A percentile compares a stretch with the other conserved stretches of the same genome.
phyloP scores from a whole-genome alignment of 2,329 filamentous ascomycete genomes.

The Pseudogymnoascus sp. region DNA sequence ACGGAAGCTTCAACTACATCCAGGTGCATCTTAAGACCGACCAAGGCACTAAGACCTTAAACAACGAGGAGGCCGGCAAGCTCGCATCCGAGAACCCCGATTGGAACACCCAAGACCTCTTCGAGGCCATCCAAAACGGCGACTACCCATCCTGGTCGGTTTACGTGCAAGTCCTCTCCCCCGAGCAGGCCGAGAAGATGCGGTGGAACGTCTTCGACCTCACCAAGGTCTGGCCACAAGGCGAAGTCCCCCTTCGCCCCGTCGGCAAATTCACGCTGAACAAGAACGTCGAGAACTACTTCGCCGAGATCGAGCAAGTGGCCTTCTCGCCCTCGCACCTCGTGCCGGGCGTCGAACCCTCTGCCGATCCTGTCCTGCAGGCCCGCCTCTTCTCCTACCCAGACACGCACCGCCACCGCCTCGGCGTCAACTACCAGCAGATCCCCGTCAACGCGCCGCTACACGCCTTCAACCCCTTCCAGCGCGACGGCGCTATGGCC shows the following conservation, averaged over 20 bases:
- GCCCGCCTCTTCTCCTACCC: conserved; percentile 65
- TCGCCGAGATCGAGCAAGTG: conserved; percentile 62
- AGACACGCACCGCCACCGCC: conserved; percentile 54
- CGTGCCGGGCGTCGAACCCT: conserved; percentile 61
- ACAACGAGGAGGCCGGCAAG: conserved; percentile 51
- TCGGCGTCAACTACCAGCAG: conserved; percentile 55
- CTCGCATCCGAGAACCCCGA: conserved; percentile 54
- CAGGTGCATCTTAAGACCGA: conserved; percentile 60
- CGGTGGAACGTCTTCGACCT: conserved; percentile 61
- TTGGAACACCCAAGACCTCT: conserved; percentile 57
- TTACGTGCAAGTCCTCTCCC: conserved; percentile 57
- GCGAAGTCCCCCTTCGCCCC: conserved; percentile 53
- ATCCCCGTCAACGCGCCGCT: conserved; percentile 43
- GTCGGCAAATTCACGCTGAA: conserved; percentile 60
- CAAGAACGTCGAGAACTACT: conserved; percentile 56
- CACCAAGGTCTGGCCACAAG: conserved; percentile 64
- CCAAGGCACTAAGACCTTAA: conserved; percentile 56
- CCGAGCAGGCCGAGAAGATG: conserved; percentile 55
- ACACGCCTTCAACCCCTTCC: conserved; percentile 59
- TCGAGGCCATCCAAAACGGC: conserved; percentile 54
- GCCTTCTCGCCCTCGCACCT: conserved; percentile 64
- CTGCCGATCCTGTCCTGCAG: conserved; percentile 64
- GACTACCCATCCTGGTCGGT: conserved; percentile 61
- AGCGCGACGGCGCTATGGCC: conserved; percentile 67
- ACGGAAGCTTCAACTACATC: conserved; percentile 60